Percentiles rank a stretch among this genome's conserved stretches.
phyloP scores from a whole-genome alignment of 2,329 filamentous ascomycete species.

The Teratosphaeria viscida region DNA sequence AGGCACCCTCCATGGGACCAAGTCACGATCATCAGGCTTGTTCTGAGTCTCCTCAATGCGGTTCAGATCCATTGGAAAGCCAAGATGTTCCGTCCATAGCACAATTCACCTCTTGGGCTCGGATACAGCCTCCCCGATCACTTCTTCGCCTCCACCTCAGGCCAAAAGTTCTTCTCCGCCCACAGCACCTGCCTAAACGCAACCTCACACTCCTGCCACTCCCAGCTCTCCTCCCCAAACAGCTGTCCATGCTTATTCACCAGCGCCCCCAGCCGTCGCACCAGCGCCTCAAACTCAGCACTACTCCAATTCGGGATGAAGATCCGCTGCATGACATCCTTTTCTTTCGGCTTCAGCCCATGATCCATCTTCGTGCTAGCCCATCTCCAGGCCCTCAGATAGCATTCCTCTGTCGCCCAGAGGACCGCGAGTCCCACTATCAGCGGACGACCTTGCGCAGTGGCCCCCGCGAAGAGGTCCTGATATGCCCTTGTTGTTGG shows the following conservation, averaged over 20 bases:
- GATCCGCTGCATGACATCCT: slow-evolving; percentile 38
- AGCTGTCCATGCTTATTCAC: slow-evolving; percentile 37
- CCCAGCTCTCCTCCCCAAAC: slow-evolving; percentile 31
- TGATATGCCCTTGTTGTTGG: slow-evolving; percentile 36
- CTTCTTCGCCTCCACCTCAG: slow-evolving; percentile 26
- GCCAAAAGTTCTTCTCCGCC: slow-evolving; percentile 40
- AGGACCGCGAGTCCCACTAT: slow-evolving; percentile 60
- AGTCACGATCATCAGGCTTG: too few species aligned
- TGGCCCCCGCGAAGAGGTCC: slow-evolving; percentile 48
- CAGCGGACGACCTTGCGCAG: slow-evolving; percentile 40
- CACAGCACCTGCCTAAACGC: slow-evolving; percentile 39
- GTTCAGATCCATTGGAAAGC: neutral
- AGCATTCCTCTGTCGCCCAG: slow-evolving; percentile 61
- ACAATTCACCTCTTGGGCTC: neutral
- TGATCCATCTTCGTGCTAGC: slow-evolving; percentile 26
- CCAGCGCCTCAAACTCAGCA: slow-evolving; percentile 38
- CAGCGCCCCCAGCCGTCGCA: slow-evolving; percentile 34
- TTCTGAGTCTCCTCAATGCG: too few species aligned
- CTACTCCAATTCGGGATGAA: slow-evolving; percentile 43
- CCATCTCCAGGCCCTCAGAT: slow-evolving; percentile 38
- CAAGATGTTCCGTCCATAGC: neutral
- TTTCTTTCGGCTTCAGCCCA: slow-evolving; percentile 16
- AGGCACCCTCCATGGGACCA: too few species aligned
- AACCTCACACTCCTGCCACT: slow-evolving; percentile 39
- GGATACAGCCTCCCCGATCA: neutral